Evolutionary conservation across 192 early-diverging fungal species (phyloP).

Genomic region (Spinellus fusiger): DNA sequence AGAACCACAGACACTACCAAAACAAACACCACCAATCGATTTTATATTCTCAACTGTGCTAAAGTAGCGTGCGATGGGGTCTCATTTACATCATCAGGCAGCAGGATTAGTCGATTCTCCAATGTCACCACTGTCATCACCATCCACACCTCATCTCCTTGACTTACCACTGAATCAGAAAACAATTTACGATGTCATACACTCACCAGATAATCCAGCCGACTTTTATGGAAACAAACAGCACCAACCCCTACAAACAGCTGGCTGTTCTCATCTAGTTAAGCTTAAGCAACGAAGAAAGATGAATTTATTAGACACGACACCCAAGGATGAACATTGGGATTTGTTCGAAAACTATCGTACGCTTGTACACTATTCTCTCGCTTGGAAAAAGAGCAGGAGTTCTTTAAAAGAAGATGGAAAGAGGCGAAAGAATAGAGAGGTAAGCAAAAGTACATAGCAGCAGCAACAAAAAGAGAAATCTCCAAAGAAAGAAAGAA

Average conservation of each 20-base stretch:
- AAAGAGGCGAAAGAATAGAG: slow-evolving; percentile 5
- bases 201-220: slow-evolving; percentile 14
- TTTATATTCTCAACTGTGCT: neutral
- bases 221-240: slow-evolving; percentile 11
- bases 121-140: neutral
- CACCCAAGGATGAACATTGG: neutral
- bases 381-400: slow-evolving; percentile 1
- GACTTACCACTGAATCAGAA: neutral
- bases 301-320: neutral
- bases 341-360: slow-evolving; percentile 14
- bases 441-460: neutral
- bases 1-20: neutral
- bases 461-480: neutral
- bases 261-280: slow-evolving; percentile 15
- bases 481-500: neutral
- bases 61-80: neutral
- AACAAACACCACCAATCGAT: neutral
- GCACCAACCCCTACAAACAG: neutral
- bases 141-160: neutral
- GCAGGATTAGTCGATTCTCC: neutral
- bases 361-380: slow-evolving; percentile 14
- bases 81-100: neutral
- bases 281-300: slow-evolving; percentile 8
- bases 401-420: neutral
- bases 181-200: slow-evolving; percentile 22